Evolutionary conservation across 345 rosid genomes (phyloP).

Genomic region (Hevea brasiliensis): DNA sequence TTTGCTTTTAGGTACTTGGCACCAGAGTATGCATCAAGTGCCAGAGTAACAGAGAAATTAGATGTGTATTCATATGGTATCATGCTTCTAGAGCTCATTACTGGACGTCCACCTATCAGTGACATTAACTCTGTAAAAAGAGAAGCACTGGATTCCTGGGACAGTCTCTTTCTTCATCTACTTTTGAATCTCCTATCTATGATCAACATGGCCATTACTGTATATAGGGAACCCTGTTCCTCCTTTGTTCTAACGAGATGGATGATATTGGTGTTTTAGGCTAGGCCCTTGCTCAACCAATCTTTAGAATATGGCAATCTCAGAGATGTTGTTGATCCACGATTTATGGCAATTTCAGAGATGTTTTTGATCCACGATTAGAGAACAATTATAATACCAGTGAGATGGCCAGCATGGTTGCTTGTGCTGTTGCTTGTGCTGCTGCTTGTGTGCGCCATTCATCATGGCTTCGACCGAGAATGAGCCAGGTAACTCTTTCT

Average conservation of each 20-base stretch:
- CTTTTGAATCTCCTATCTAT: not conserved
- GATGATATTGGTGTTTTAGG: slow-evolving; percentile 4
- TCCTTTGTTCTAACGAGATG: no score
- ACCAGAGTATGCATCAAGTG: slow-evolving; percentile 28
- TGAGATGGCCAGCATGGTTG: slow-evolving; percentile 23
- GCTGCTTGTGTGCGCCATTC: slow-evolving; percentile 30
- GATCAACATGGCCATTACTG: not conserved
- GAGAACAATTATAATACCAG: slow-evolving; percentile 1
- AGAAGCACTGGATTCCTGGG: slow-evolving; percentile 24
- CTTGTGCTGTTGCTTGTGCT: slow-evolving; percentile 27
- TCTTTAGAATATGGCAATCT: slow-evolving; percentile 40
- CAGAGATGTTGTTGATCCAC: slow-evolving; percentile 23
- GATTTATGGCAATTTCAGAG: no score
- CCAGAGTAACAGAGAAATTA: slow-evolving; percentile 22
- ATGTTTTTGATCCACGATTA: slow-evolving; percentile 16
- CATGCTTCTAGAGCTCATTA: slow-evolving; percentile 26
- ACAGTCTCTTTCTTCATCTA: not conserved
- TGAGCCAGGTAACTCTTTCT: slow-evolving; percentile 23
- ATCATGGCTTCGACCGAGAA: slow-evolving; percentile 22
- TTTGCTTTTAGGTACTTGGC: slow-evolving; percentile 18
- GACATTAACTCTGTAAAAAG: not conserved
- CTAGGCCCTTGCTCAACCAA: slow-evolving; percentile 26
- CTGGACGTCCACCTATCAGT: slow-evolving; percentile 21
- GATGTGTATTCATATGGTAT: slow-evolving; percentile 21
- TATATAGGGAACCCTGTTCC: not conserved